Evolutionary conservation across 371 early-diverging fungal genomes (phyloP), one percentile per base, ranked within the genome.

Genomic region (Mucor saturninus): DNA sequence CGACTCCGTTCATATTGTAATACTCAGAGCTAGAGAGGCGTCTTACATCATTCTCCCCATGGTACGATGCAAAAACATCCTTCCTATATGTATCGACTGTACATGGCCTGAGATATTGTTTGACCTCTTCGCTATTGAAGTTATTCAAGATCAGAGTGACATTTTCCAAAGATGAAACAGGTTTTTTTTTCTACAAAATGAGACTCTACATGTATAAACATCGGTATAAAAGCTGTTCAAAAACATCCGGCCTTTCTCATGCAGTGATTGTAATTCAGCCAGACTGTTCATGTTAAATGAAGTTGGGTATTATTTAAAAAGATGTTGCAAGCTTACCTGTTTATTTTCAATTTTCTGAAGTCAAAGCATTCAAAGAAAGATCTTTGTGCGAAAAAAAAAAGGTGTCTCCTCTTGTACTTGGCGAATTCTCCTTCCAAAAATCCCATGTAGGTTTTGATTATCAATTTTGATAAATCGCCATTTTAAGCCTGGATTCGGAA

Each of bases 101-200:
- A 29, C 58, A 57, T 6, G 58, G 48, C 8, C 37, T 46, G 28
- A 57, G 48, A 57, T 57, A 28, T 14, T 48, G 28, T 11, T 57
- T 35, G 3, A 57, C 32, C n/a, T 57, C 58, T 31, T 57, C 58
- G 5, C 13, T n/a, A 10, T 10, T 9, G 13, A 42, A 42, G 11
- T 42, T 4, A 10, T 42, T 13, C 43, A 42, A 42, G 4, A 0
- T 42, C n/a, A 42, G n/a, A 1, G 43, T 9, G 13, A 42, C n/a
- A 2, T 42, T 42, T 6, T 42, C 43, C 13, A 10, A 14, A 13
- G 43, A 13, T 42, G 35, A 35, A 35, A 8, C 35, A 35, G 8
- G 35, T 6, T 35, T 6, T 35, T 2, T 42, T 13, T 42, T 42
- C 43, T 42, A 42, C 14, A 10, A 11, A 42, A 42, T 0, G 43